These are phyloP conservation scores for Thuja plicata DNA, from an alignment of 83 land plant genomes.

Conservation along the genomic window DNA sequence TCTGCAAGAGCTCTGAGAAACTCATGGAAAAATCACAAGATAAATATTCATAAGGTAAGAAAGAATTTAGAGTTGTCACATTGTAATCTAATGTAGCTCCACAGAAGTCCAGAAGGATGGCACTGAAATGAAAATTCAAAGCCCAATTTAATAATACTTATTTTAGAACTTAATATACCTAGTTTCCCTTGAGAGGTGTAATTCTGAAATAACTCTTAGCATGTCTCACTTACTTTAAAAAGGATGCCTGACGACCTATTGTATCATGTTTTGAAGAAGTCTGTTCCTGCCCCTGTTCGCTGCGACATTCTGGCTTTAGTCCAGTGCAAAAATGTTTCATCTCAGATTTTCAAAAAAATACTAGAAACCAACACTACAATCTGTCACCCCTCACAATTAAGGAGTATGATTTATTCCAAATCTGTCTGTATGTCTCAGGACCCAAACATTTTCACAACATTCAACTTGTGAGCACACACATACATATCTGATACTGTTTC, in stretches of 20 bases:
- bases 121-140: not conserved
- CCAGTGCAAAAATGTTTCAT: conserved; percentile 6
- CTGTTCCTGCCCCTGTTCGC: conserved; percentile 36
- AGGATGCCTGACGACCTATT: conserved; percentile 53
- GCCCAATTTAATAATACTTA: not conserved
- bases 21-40: not conserved
- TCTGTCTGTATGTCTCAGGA: not conserved
- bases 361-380: not conserved
- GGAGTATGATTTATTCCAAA: not conserved
- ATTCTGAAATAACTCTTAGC: not conserved
- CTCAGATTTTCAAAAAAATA: not conserved
- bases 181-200: not conserved
- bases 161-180: not conserved
- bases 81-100: not conserved
- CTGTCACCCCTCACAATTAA: not conserved
- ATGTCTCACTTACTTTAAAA: conserved; percentile 45
- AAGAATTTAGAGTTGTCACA: not conserved
- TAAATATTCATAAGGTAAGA: not conserved
- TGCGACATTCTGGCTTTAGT: conserved; percentile 16
- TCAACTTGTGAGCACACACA: not conserved
- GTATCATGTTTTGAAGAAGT: conserved; percentile 24
- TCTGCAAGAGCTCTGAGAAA: conserved; percentile 59
- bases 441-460: conserved; percentile 1
- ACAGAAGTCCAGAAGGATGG: not conserved
- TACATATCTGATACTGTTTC: not conserved